phyloP scores from a whole-genome alignment of 192 early-diverging fungal species.

The Coemansia furcata region DNA sequence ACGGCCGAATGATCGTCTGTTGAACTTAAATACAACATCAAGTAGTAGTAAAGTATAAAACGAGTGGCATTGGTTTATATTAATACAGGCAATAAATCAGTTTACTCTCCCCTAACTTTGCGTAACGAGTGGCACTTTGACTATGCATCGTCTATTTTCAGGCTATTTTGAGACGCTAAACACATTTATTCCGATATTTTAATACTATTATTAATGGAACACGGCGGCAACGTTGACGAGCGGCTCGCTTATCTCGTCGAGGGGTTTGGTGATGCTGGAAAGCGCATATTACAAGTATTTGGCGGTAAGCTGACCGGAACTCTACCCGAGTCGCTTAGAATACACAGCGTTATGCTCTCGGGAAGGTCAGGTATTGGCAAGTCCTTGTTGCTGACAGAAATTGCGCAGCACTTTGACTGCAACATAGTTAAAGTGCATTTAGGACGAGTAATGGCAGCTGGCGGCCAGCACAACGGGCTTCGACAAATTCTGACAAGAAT shows the following conservation, averaged over 20 bases:
- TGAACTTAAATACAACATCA: too few species aligned
- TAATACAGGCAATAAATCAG: neutral
- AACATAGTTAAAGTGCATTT: slow-evolving; percentile 21
- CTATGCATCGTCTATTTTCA: neutral
- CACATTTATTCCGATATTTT: neutral
- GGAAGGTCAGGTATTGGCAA: slow-evolving; percentile 52
- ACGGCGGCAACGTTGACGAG: neutral
- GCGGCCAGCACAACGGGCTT: slow-evolving; percentile 32
- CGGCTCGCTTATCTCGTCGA: slow-evolving; percentile 8
- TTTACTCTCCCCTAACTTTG: neutral
- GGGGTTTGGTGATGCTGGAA: slow-evolving; percentile 45
- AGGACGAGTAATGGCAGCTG: slow-evolving; percentile 26
- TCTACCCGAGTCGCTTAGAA: slow-evolving; percentile 2
- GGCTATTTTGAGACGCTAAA: neutral
- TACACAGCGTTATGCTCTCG: slow-evolving; percentile 37
- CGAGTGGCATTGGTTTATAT: neutral
- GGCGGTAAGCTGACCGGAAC: slow-evolving; percentile 11
- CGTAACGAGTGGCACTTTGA: neutral
- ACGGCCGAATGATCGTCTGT: too few species aligned
- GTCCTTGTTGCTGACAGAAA: slow-evolving; percentile 23
- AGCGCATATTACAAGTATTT: slow-evolving; percentile 24
- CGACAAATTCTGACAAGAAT: slow-evolving; percentile 8
- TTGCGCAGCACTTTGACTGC: slow-evolving; percentile 17
- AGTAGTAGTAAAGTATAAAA: too few species aligned
- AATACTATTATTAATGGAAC: neutral